Evolutionary conservation across 257 asterid genomes (phyloP), one percentile per base, ranked within the genome.

Genomic region (Cynanchum wilfordii): DNA sequence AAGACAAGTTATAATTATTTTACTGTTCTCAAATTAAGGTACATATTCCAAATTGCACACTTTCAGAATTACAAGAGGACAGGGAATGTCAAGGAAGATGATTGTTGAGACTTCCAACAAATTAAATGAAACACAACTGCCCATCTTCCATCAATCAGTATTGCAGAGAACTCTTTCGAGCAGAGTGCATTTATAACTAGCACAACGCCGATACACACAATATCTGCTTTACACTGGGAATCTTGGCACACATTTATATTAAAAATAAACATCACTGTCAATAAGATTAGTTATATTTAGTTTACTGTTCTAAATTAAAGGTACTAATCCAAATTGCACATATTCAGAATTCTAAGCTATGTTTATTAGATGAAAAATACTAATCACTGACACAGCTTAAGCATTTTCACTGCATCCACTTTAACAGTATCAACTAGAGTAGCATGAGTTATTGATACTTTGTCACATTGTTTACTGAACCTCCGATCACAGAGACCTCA

Each of bases 401-500:
- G 6, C 16, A 47, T 51, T 19, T 13, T 19, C n/a, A n/a, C n/a
- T n/a, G n/a, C n/a, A n/a, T n/a, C n/a, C n/a, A n/a, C n/a, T n/a
- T 10, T 40, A 71, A 40, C 10, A 40, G 20, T 12, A 15, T 33
- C 40, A 60, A 62, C 45, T 1, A 15, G 11, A 10, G 47, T 42
- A 7, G 10, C 11, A 42, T 42, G 47, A 42, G 47, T 7, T 42
- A 42, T 42, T 10, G 1, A 42, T 42, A 42, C 47, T 7, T 42
- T 42, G 76, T 84, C 17, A 60, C 85, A 79, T 79, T 68, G 74
- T 86, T 86, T 83, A 81, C 82, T 75, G 89, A 87, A 87, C 90
- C 87, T 80, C 80, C 82, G 4, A 64, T 64, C 5, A 79, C 73
- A 82, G 0, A 29, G 22, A 64, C 36, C 45, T 85, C 89, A 64